Evolutionary conservation across 208 protist genomes (phyloP), one percentile per base, ranked within the genome.

Genomic region (Balamuthia mandrillaris): DNA sequence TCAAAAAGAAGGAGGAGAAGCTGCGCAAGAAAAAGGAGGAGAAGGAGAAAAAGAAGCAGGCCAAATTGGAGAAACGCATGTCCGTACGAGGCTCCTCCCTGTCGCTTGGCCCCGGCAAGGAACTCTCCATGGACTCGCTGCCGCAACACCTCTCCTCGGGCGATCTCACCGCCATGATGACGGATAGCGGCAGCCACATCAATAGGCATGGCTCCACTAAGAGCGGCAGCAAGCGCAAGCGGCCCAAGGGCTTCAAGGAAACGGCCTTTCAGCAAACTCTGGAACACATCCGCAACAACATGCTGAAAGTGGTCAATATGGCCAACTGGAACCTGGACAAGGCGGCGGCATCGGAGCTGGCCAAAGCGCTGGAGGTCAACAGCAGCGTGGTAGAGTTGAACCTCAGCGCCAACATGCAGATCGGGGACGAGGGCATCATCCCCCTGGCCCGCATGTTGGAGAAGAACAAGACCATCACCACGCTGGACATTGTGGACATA

Each of bases 381-480:
- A 3, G 37, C 10, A 81, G 49, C n/a, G 72, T 81, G 9, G 61
- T 27, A n/a, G 47, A 27, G 3, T 31, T 81, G 37, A 81, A 81
- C 14, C 14, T 81, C 31, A 61, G 47, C 42, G 33, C 54, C 72
- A 81, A 81, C 27, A 18, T 61, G 14, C n/a, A n/a, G n/a, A 61
- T 81, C 31, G 72, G 72, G 29, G 72, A 81, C 18, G 72, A 81
- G 14, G 72, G 72, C 47, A 41, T 81, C 4, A 51, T 81, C 24
- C 72, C 27, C 21, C 47, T 81, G n/a, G 45, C 72, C 14, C 6
- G 47, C 4, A 63, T 81, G 72, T 7, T 63, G 31, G 72, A 81
- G 47, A 81, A 81, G 52, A 81, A 81, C 72, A 81, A 81, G 72
- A 81, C 51, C 4, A 81, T 81, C 47, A 14, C 27, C 14, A 51